A percentile compares a stretch with the other conserved stretches of the same genome.
These are phyloP conservation scores for Aciculosporium take DNA, from an alignment of 2,329 filamentous ascomycete species.

Conservation along the genomic window DNA sequence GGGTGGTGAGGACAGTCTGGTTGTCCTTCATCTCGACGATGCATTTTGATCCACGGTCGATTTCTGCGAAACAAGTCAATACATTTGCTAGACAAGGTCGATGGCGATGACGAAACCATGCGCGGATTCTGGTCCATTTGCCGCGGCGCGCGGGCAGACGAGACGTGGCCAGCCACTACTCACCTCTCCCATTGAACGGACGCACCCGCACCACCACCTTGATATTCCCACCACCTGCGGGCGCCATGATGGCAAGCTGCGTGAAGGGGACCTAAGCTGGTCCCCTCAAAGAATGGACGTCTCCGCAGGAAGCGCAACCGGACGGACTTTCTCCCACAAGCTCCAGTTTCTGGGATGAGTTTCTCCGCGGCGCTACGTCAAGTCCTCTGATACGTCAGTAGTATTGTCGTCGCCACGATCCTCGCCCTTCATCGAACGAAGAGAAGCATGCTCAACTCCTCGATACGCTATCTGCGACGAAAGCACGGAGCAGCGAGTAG, in stretches of 20 bases:
- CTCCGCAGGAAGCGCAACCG: slow-evolving; percentile 15
- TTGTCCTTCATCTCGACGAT: slow-evolving; percentile 92
- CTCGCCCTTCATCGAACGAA: slow-evolving; percentile 6
- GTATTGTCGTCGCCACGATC: neutral
- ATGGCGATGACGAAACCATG: too few species aligned
- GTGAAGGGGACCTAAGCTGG: slow-evolving; percentile 22
- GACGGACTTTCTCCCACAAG: neutral
- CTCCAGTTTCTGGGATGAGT: neutral
- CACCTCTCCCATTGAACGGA: slow-evolving; percentile 92
- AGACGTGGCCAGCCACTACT: slow-evolving; percentile 11
- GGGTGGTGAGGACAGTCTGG: slow-evolving; percentile 75
- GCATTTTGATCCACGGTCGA: slow-evolving; percentile 83
- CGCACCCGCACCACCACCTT: slow-evolving; percentile 97
- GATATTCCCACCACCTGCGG: slow-evolving; percentile 80
- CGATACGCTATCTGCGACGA: neutral
- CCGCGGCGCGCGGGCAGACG: slow-evolving; percentile 17
- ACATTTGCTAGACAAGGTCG: slow-evolving; percentile 25
- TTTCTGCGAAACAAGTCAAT: slow-evolving; percentile 42
- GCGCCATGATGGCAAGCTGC: slow-evolving; percentile 21
- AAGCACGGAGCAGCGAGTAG: neutral
- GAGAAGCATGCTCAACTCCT: slow-evolving; percentile 8
- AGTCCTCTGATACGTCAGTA: neutral
- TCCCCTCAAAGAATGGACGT: slow-evolving; percentile 18
- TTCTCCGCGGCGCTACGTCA: neutral
- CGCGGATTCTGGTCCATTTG: too few species aligned